phyloP scores from a whole-genome alignment of 2,329 filamentous ascomycete genomes.

The Chrysoporthe cubensis region DNA sequence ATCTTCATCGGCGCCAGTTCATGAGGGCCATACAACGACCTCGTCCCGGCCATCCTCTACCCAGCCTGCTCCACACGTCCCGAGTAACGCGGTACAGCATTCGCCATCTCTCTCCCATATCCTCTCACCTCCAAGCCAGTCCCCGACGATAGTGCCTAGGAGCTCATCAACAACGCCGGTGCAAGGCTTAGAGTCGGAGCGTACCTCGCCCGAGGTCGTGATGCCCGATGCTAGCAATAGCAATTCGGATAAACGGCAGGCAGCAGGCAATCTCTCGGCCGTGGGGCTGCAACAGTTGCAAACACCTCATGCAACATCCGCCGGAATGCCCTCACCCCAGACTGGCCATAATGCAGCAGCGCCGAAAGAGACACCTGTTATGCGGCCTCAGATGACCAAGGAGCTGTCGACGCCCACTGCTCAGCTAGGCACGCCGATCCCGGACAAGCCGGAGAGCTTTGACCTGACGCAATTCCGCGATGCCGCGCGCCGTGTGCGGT shows the following conservation, averaged over 20 bases:
- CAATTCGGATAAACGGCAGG: slow-evolving; percentile 17
- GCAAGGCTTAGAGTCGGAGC: slow-evolving; percentile 3
- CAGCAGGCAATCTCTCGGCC: slow-evolving; percentile 3
- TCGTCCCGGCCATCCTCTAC: not conserved
- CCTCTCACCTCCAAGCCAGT: slow-evolving; percentile 18
- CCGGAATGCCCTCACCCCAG: not conserved
- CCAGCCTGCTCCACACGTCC: not conserved
- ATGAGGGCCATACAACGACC: slow-evolving; percentile 2
- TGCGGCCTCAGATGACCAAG: not conserved
- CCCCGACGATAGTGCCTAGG: slow-evolving; percentile 18
- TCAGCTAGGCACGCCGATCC: slow-evolving; percentile 15
- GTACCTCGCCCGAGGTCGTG: slow-evolving; percentile 23
- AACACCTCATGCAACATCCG: slow-evolving; percentile 1
- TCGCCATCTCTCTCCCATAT: slow-evolving; percentile 18
- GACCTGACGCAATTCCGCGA: slow-evolving; percentile 23
- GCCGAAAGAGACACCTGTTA: not conserved
- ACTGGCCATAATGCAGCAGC: not conserved
- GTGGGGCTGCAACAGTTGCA: not conserved
- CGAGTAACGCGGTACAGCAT: not conserved
- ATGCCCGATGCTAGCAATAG: not conserved
- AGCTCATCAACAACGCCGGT: slow-evolving; percentile 27
- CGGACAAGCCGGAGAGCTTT: slow-evolving; percentile 19
- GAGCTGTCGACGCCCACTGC: not conserved
- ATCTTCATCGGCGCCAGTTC: slow-evolving; percentile 20
- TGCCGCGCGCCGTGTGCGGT: slow-evolving; percentile 10